These are phyloP conservation scores for Kazachstania psychrophila DNA, from an alignment of 805 yeast species.

Conservation along the genomic window DNA sequence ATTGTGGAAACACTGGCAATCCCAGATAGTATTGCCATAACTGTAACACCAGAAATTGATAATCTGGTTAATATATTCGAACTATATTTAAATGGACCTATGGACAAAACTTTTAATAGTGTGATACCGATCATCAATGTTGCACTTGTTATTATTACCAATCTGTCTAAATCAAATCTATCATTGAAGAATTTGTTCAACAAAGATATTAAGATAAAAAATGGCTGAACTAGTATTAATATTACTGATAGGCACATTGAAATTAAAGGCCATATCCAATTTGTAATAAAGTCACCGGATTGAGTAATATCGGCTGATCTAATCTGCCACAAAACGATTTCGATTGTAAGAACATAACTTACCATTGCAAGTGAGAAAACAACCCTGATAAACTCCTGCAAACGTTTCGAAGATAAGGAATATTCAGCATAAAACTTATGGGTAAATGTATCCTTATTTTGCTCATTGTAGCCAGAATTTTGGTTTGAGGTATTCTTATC, in stretches of 20 bases:
- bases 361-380: slow-evolving; percentile 24
- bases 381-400: slow-evolving; percentile 13
- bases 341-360: slow-evolving; percentile 23
- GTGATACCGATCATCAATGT: slow-evolving; percentile 10
- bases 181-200: slow-evolving; percentile 27
- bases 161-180: slow-evolving; percentile 14
- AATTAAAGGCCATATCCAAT: slow-evolving; percentile 23
- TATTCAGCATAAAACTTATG: slow-evolving; percentile 26
- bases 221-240: slow-evolving; percentile 25
- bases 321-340: slow-evolving; percentile 28
- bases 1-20: slow-evolving; percentile 28
- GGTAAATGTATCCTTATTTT: slow-evolving; percentile 12
- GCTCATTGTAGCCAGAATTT: slow-evolving; percentile 8
- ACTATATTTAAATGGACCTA: slow-evolving; percentile 27
- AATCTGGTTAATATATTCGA: slow-evolving; percentile 25
- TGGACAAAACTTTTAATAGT: slow-evolving; percentile 9
- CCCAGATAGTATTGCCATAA: slow-evolving; percentile 28
- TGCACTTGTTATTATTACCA: slow-evolving; percentile 16
- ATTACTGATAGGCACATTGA: slow-evolving; percentile 15
- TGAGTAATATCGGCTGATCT: slow-evolving; percentile 15
- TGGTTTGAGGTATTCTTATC: slow-evolving; percentile 6
- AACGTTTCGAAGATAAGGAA: slow-evolving; percentile 21
- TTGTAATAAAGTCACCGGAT: slow-evolving; percentile 16
- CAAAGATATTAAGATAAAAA: slow-evolving; percentile 20
- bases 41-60: slow-evolving; percentile 27